Evolutionary conservation across 2,329 filamentous ascomycete genomes (phyloP).

Genomic region (Colletotrichum phormii): DNA sequence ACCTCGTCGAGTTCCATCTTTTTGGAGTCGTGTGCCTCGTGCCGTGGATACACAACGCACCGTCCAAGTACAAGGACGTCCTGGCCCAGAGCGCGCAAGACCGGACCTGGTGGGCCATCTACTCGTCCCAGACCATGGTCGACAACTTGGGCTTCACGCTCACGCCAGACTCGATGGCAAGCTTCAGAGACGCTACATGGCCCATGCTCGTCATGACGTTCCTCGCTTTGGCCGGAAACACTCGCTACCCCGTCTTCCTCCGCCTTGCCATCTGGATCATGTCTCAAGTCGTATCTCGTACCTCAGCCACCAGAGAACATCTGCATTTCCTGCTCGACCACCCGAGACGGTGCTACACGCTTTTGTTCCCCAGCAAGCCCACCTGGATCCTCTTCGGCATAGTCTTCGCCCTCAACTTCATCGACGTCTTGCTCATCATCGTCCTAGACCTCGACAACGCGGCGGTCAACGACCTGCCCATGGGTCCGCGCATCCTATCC

Average conservation of each 20-base stretch:
- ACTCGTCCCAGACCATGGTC: constrained; percentile 62
- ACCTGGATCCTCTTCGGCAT: constrained; percentile 68
- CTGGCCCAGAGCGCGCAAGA: constrained; percentile 53
- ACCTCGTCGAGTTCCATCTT: constrained; percentile 58
- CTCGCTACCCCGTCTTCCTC: constrained; percentile 68
- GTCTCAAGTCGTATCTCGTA: constrained; percentile 56
- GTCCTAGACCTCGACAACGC: constrained; percentile 63
- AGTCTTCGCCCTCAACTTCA: constrained; percentile 62
- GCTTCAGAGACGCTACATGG: constrained; percentile 56
- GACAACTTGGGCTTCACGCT: constrained; percentile 66
- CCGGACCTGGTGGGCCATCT: constrained; percentile 63
- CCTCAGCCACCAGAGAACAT: constrained; percentile 53
- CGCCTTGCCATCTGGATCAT: constrained; percentile 69
- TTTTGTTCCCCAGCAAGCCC: constrained; percentile 69
- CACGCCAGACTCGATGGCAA: constrained; percentile 65
- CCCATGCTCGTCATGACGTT: constrained; percentile 60
- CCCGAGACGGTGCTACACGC: constrained; percentile 71
- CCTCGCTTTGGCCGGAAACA: constrained; percentile 64
- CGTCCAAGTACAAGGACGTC: constrained; percentile 51
- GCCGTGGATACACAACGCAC: constrained; percentile 57
- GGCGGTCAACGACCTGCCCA: constrained; percentile 57
- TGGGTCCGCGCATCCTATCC: constrained; percentile 61
- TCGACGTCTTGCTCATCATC: constrained; percentile 67
- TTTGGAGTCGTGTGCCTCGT: constrained; percentile 61
- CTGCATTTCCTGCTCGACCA: constrained; percentile 71